Conservation (phyloP, 139 green algal species). For the Closterium sp. region DNA sequence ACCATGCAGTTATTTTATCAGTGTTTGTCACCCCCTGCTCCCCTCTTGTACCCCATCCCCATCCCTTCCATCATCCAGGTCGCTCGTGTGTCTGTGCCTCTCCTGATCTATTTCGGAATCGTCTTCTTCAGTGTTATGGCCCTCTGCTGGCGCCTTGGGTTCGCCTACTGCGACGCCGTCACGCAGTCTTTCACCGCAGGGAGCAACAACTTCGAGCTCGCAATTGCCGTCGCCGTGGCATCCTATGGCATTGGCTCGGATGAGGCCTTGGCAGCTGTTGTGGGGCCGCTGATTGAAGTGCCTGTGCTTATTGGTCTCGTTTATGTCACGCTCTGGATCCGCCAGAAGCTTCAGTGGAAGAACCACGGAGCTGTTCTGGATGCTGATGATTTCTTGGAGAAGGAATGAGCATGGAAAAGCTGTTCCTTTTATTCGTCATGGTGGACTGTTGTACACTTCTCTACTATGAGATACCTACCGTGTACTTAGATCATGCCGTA, state of each 20-base stretch:
- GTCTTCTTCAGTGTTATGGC: constrained; percentile 52
- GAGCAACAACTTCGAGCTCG: constrained; percentile 65
- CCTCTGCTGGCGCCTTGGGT: constrained; percentile 20
- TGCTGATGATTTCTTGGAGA: not conserved
- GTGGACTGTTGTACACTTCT: too few species aligned
- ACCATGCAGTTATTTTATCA: too few species aligned
- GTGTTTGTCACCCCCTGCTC: not conserved
- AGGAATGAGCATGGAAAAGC: not conserved
- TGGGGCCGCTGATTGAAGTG: constrained; percentile 63
- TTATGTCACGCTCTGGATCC: constrained; percentile 59
- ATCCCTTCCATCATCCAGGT: not conserved
- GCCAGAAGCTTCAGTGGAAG: constrained; percentile 21
- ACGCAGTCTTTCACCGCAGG: constrained; percentile 56
- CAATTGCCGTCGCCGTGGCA: constrained; percentile 60
- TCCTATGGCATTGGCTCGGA: constrained; percentile 54
- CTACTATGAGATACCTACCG: too few species aligned
- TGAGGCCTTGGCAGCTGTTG: constrained; percentile 57
- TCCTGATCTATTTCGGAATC: constrained; percentile 60
- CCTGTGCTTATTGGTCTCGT: constrained; percentile 59
- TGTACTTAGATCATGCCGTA: too few species aligned
- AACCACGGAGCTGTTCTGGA: not conserved
- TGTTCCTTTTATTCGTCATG: too few species aligned
- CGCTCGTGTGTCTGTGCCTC: constrained; percentile 51
- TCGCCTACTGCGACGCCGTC: constrained; percentile 34
- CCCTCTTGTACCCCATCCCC: not conserved